These are phyloP conservation scores for Jaapia argillacea DNA, from an alignment of 768 basidiomycete genomes.

Conservation along the genomic window DNA sequence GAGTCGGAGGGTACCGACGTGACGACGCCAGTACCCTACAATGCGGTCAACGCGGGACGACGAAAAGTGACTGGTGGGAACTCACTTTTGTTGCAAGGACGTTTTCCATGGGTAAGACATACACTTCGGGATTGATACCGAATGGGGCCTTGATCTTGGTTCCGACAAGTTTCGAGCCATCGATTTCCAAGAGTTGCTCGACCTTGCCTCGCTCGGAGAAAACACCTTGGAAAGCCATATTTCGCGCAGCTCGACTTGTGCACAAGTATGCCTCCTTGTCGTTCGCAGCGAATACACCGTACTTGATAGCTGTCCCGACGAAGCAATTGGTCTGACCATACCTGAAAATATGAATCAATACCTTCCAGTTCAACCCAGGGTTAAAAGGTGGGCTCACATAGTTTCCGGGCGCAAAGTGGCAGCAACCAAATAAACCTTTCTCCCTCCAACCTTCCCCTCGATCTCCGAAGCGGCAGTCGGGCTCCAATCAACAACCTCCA, in stretches of 20 bases:
- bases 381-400: slow-evolving; percentile 59
- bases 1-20: slow-evolving; percentile 98
- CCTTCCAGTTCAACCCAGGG: not conserved
- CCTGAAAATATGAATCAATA: slow-evolving; percentile 15
- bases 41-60: slow-evolving; percentile 2
- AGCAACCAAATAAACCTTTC: slow-evolving; percentile 88
- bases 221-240: slow-evolving; percentile 93
- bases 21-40: slow-evolving; percentile 91
- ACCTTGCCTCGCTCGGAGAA: slow-evolving; percentile 64
- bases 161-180: slow-evolving; percentile 74
- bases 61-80: not conserved
- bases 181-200: slow-evolving; percentile 65
- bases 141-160: slow-evolving; percentile 87
- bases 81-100: slow-evolving; percentile 86
- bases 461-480: slow-evolving; percentile 53
- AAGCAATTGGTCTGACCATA: slow-evolving; percentile 99
- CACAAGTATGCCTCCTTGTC: slow-evolving; percentile 84
- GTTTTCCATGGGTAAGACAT: slow-evolving; percentile 98
- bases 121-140: slow-evolving; percentile 74
- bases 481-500: slow-evolving; percentile 87
- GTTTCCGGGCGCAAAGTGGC: slow-evolving; percentile 96
- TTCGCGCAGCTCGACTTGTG: slow-evolving; percentile 86
- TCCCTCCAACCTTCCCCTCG: slow-evolving; percentile 58
- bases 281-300: slow-evolving; percentile 85
- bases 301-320: slow-evolving; percentile 83